These are phyloP conservation scores for Phytophthora pseudosyringae DNA, from an alignment of 352 stramenopile genomes.

Conservation along the genomic window DNA sequence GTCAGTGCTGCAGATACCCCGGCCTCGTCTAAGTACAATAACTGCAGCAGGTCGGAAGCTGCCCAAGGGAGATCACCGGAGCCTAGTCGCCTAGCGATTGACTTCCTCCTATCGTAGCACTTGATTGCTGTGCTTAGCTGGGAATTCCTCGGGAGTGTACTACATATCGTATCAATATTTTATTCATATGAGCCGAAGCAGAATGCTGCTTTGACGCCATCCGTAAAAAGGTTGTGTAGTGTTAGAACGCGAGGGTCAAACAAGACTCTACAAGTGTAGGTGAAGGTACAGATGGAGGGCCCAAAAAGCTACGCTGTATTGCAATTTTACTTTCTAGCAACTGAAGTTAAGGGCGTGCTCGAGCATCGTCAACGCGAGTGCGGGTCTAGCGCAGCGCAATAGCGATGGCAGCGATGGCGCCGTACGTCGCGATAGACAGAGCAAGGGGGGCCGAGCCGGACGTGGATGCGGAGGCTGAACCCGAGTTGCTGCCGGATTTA, in stretches of 20 bases:
- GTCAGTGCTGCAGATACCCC: slow-evolving; percentile 11
- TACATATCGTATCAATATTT: slow-evolving; percentile 7
- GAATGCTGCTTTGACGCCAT: not conserved
- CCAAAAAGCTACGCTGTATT: slow-evolving; percentile 9
- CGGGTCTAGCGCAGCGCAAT: slow-evolving; percentile 27
- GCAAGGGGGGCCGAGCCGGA: slow-evolving; percentile 10
- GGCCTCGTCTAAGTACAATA: not conserved
- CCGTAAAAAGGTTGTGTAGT: too few species aligned
- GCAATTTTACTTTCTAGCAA: slow-evolving; percentile 25
- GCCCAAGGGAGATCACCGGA: slow-evolving; percentile 14
- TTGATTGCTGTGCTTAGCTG: too few species aligned
- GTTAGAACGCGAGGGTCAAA: too few species aligned
- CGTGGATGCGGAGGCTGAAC: slow-evolving; percentile 13
- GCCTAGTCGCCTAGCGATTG: slow-evolving; percentile 29
- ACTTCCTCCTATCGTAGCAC: slow-evolving; percentile 40
- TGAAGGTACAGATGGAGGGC: not conserved
- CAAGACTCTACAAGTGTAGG: too few species aligned
- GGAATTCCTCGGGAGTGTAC: too few species aligned
- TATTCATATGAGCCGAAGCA: slow-evolving; percentile 14
- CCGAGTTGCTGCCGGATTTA: slow-evolving; percentile 17
- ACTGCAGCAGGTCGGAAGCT: slow-evolving; percentile 7
- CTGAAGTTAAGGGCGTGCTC: not conserved
- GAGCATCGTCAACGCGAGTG: not conserved
- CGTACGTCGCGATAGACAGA: slow-evolving; percentile 25
- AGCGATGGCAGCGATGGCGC: slow-evolving; percentile 30